Evolutionary conservation across 352 stramenopile genomes (phyloP), one percentile per base, ranked within the genome.

Genomic region (Globisporangium barbulae): DNA sequence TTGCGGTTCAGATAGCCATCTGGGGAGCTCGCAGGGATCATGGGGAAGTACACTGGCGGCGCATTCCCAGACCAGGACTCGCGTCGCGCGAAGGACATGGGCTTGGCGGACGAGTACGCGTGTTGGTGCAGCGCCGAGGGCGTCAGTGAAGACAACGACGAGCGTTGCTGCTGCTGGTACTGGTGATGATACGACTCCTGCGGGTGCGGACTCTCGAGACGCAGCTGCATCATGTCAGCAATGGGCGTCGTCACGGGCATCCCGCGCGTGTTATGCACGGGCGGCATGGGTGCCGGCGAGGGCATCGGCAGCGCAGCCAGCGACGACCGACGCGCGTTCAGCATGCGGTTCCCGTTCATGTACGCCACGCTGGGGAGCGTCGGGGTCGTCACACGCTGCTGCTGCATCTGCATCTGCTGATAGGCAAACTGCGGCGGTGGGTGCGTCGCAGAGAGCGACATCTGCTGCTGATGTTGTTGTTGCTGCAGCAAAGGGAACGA

Each of bases 201-300:
- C 25, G 54, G 56, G 13, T 69, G 75, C 13, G 71, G 78, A 22
- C 59, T 88, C 56, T 83, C 76, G 22, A 91, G 70, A 22, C 76
- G 75, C 33, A 91, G 71, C 59, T 88, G 76, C 80, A 90, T 91
- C 80, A 91, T 89, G 45, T 81, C 80, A 15, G 78, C 77, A 50
- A 91, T 88, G 5, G 82, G 82, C 8, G 82, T 91, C 28, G 83
- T 78, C 45, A 85, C 72, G 2, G 74, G 66, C 21, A 75, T 68
- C 1, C 49, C 45, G 28, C 44, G 39, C 28, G 63, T 33, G 48
- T 45, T 42, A 3, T 57, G 49, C 45, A 48, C 33, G 9, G 39
- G 55, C n/a, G 28, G 50, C 39, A 76, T 56, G 21, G 63, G 47
- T 19, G 71, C 69, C 9, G 75, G 71, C 25, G 73, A 63, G 10